Evolutionary conservation across 345 rosid species (phyloP).

Genomic region (Diplotaxis tenuifolia): DNA sequence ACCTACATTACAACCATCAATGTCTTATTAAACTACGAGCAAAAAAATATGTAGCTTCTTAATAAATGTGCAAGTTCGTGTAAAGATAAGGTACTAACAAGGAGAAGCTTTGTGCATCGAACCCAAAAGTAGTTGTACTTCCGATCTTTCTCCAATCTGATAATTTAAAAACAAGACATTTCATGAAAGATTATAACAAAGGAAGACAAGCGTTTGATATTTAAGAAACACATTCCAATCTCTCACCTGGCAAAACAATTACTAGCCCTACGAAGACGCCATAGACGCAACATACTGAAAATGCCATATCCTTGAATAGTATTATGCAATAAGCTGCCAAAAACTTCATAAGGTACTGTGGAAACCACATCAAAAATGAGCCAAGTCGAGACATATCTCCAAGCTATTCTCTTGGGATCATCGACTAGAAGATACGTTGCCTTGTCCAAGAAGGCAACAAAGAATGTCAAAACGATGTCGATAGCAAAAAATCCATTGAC

Average conservation of each 20-base stretch:
- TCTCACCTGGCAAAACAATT: slow-evolving; percentile 53
- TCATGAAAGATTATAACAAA: neutral
- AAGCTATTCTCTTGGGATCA: slow-evolving; percentile 54
- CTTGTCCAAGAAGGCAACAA: slow-evolving; percentile 83
- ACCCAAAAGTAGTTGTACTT: slow-evolving; percentile 65
- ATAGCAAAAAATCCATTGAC: slow-evolving; percentile 65
- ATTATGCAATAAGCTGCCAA: slow-evolving; percentile 43
- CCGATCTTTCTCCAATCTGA: slow-evolving; percentile 82
- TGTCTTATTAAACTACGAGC: neutral
- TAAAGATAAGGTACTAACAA: slow-evolving; percentile 49
- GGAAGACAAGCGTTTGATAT: neutral
- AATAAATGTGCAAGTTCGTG: neutral
- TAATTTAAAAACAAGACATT: neutral
- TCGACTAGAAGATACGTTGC: slow-evolving; percentile 62
- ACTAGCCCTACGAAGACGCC: slow-evolving; percentile 92
- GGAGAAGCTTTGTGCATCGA: slow-evolving; percentile 67
- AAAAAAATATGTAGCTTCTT: neutral
- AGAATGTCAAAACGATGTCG: slow-evolving; percentile 79
- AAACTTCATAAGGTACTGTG: slow-evolving; percentile 60
- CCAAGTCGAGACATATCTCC: slow-evolving; percentile 49
- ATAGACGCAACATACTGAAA: slow-evolving; percentile 77
- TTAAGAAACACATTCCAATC: neutral
- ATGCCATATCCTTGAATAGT: slow-evolving; percentile 55
- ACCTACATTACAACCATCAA: slow-evolving; percentile 47
- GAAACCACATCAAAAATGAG: slow-evolving; percentile 62